phyloP scores from a whole-genome alignment of 768 basidiomycete species.

The Cantharellus anzutake region DNA sequence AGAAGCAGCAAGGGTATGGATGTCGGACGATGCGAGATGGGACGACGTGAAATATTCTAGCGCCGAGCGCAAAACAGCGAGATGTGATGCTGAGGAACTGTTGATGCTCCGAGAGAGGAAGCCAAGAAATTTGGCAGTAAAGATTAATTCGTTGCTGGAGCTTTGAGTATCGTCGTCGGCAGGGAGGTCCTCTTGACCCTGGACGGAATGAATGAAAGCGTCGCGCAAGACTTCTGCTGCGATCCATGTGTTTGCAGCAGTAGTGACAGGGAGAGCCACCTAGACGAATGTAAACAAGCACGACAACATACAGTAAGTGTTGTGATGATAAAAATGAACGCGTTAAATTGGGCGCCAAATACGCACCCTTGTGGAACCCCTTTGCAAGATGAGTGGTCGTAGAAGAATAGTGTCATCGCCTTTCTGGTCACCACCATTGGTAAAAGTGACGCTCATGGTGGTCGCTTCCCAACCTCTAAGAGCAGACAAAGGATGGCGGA shows the following conservation, averaged over 20 bases:
- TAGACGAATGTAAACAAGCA: conserved; percentile 14
- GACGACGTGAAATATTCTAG: conserved; percentile 60
- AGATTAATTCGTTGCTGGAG: conserved; percentile 18
- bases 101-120: background rate
- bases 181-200: conserved; percentile 19
- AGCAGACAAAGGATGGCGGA: background rate
- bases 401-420: background rate
- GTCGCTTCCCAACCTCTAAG: background rate
- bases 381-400: background rate
- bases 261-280: conserved; percentile 77
- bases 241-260: conserved; percentile 73
- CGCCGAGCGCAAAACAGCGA: conserved; percentile 22
- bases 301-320: background rate
- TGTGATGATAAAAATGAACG: conserved; percentile 1
- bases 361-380: background rate
- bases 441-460: background rate
- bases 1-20: conserved; percentile 61
- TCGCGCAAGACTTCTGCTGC: conserved; percentile 81
- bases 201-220: conserved; percentile 48
- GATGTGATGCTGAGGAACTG: background rate
- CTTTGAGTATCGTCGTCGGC: conserved; percentile 28
- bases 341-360: background rate
- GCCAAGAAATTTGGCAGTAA: background rate
- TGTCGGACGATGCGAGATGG: conserved; percentile 52
- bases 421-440: background rate